Conservation (phyloP, 2,329 filamentous ascomycete genomes). For the Polytolypa hystricis region DNA sequence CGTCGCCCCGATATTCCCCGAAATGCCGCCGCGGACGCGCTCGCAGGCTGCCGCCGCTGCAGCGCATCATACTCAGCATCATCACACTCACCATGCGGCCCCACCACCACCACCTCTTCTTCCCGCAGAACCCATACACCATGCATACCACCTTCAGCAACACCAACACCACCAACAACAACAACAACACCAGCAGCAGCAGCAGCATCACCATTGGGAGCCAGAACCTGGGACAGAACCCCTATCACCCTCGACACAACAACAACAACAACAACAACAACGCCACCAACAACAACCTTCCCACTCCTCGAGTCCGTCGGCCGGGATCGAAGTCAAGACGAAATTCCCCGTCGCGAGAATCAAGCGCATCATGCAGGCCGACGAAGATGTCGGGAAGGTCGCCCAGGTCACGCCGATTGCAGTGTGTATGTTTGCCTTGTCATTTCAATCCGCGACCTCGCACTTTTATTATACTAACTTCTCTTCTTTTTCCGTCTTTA, state of each 20-base stretch:
- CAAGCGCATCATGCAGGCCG: slow-evolving; percentile 98
- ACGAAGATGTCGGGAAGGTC: slow-evolving; percentile 97
- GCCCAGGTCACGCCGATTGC: slow-evolving; percentile 95
- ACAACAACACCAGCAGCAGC: slow-evolving; percentile 7
- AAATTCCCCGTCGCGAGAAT: slow-evolving; percentile 96
- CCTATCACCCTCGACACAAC: slow-evolving; percentile 8
- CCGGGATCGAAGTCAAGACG: slow-evolving; percentile 68
- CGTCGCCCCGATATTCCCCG: slow-evolving; percentile 16
- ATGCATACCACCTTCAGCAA: slow-evolving; percentile 3
- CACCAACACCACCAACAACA: slow-evolving; percentile 2
- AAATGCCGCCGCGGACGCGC: slow-evolving; percentile 35
- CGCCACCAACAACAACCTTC: slow-evolving; percentile 6
- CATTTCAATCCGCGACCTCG: slow-evolving; percentile 2
- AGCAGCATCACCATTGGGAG: slow-evolving; percentile 1
- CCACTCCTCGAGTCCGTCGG: slow-evolving; percentile 20
- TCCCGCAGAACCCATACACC: slow-evolving; percentile 1
- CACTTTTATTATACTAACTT: slow-evolving; percentile 1
- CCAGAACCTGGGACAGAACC: slow-evolving; percentile 4
- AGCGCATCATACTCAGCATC: slow-evolving; percentile 3
- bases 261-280: slow-evolving; percentile 4
- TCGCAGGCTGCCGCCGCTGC: slow-evolving; percentile 22
- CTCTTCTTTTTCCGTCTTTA: slow-evolving; percentile 18
- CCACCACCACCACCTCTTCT: slow-evolving; percentile 4
- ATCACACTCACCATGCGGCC: too few species aligned
- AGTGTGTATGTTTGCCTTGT: slow-evolving; percentile 49